phyloP scores from a whole-genome alignment of 768 basidiomycete species.

The Melanogaster broomeanus region DNA sequence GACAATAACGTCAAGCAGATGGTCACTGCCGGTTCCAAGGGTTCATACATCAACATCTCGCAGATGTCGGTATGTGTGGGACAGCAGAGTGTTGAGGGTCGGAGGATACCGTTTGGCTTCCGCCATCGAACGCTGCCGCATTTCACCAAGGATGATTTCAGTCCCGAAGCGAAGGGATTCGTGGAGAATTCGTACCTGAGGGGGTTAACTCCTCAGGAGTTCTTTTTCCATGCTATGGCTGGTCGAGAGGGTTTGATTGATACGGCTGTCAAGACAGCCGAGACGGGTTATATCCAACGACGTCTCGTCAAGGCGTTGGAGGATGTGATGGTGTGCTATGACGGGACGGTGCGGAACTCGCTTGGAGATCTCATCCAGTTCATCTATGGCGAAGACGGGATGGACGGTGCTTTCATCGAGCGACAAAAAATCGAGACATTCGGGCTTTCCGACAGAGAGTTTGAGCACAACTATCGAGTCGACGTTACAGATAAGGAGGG shows the following conservation, averaged over 20 bases:
- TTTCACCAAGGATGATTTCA: conserved; percentile 98
- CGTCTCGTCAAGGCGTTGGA: conserved; percentile 97
- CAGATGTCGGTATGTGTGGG: conserved; percentile 99
- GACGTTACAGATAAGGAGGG: conserved; percentile 85
- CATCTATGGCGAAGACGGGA: conserved; percentile 97
- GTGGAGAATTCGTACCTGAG: conserved; percentile 99
- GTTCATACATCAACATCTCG: conserved; percentile 99
- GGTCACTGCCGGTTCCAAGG: conserved; percentile 99
- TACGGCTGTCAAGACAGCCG: conserved; percentile 99
- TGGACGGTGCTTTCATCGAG: conserved; percentile 98
- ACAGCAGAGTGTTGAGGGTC: conserved; percentile 97
- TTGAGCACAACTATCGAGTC: conserved; percentile 92
- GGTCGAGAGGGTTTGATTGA: conserved; percentile 99
- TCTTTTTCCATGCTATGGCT: conserved; percentile 99
- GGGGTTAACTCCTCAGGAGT: conserved; percentile 95
- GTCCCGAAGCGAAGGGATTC: conserved; percentile 96
- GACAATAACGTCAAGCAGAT: conserved; percentile 99
- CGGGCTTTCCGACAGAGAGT: conserved; percentile 75
- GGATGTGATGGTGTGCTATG: conserved; percentile 96
- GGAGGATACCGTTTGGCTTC: conserved; percentile 98
- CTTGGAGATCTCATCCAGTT: conserved; percentile 96
- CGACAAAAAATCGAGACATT: conserved; percentile 92
- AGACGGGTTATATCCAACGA: conserved; percentile 98
- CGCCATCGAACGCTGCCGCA: conserved; percentile 95
- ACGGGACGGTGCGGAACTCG: conserved; percentile 97